Conservation (phyloP, 2,329 filamentous ascomycete genomes). For the Ilyonectria sp. region DNA sequence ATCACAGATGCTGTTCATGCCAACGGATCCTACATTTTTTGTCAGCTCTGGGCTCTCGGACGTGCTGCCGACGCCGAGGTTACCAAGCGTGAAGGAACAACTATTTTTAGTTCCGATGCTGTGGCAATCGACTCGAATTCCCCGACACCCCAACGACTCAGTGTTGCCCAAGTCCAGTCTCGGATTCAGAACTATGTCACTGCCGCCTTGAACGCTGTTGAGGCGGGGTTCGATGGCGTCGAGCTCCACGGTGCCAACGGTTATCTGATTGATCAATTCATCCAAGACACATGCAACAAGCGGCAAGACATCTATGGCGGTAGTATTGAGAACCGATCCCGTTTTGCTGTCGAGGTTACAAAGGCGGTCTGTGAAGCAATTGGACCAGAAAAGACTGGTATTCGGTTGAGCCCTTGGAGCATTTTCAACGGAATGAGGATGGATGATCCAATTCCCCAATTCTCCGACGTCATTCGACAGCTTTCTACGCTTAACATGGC, state of each 20-base stretch:
- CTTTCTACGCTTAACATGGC: not conserved
- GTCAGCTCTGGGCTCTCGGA: conserved; percentile 12
- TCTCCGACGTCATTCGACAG: conserved; percentile 64
- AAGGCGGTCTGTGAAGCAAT: conserved; percentile 52
- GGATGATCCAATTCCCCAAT: conserved; percentile 73
- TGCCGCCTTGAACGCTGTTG: conserved; percentile 61
- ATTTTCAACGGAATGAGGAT: conserved; percentile 74
- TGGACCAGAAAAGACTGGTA: conserved; percentile 65
- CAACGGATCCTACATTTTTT: conserved; percentile 11
- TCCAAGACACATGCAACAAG: conserved; percentile 59
- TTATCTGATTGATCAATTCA: conserved; percentile 67
- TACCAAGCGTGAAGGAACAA: conserved; percentile 2
- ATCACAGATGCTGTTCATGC: conserved; percentile 7
- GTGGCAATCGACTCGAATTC: not conserved
- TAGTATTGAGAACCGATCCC: conserved; percentile 63
- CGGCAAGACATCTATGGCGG: conserved; percentile 66
- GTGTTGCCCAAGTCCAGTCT: not conserved
- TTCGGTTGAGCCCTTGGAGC: conserved; percentile 72
- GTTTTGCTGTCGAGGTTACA: conserved; percentile 52
- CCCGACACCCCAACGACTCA: not conserved
- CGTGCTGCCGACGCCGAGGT: not conserved
- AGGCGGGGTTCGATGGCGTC: conserved; percentile 78
- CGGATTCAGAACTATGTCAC: conserved; percentile 3
- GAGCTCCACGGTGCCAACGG: conserved; percentile 72
- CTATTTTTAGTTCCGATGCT: not conserved